Base-by-base conservation (phyloP, 441 rosid genomes). In the Gossypium lobatum region DNA sequence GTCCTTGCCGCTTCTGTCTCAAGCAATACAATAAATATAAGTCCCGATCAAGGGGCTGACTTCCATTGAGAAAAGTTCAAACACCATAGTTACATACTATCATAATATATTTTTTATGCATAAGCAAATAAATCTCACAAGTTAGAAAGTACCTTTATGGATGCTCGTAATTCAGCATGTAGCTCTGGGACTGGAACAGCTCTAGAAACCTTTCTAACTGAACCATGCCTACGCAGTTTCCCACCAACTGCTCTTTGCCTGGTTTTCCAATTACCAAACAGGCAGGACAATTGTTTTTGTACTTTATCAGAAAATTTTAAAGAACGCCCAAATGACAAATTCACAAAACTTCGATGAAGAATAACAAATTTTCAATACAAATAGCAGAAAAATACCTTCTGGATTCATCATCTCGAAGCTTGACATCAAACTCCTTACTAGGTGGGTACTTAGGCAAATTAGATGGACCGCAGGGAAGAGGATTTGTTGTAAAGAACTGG, bases 371-470 rank as follows among this genome's bases (percentile, higher is more conserved):
- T 18, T 20, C 65, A 61, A 61, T 61, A 60, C 37, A 68, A 66
- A 73, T 3, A 21, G 34, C 4, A 26, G 39, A 72, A 58, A 42
- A 59, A 16, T 73, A 93, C 98, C 93, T 82, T 86, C 85, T 86
- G 54, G 85, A 80, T 74, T 91, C 93, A 72, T 87, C 93, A 67
- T 90, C 84, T 62, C 87, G 88, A 75, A 82, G 82, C 79, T 86
- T 93, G 71, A 73, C 89, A 82, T 87, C 97, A 62, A 88, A 85
- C 77, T 93, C 98, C 87, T 90, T 91, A 81, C 90, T 88, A 45
- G 98, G 93, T 52, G 83, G 90, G 77, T 93, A 88, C 79, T 84
- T 93, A 0, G 97, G 97, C 84, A 91, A 84, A 80, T 86, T 86
- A 73, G 92, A 88, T 54, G 91, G 97, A 26, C 85, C 92, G 64